Conservation (phyloP, 75 land plant genomes). For the Cunninghamia lanceolata region DNA sequence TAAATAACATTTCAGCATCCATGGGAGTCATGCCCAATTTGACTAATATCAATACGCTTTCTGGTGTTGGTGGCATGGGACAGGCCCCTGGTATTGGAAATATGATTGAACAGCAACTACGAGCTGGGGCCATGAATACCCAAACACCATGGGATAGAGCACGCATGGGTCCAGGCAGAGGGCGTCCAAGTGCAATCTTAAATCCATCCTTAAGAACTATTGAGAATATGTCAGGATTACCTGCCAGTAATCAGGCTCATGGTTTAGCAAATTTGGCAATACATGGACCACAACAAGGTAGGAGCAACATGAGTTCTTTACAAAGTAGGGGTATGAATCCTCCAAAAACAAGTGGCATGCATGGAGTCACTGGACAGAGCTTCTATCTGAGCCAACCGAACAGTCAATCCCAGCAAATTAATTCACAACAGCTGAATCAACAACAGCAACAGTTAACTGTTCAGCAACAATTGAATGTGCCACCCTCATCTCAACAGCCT, state of each 20-base stretch:
- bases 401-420: slow-evolving; percentile 26
- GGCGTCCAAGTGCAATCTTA: slow-evolving; percentile 24
- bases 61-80: slow-evolving; percentile 43
- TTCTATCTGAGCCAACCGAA: slow-evolving; percentile 50
- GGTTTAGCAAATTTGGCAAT: slow-evolving; percentile 51
- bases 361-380: slow-evolving; percentile 30
- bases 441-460: slow-evolving; percentile 19
- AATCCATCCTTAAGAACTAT: slow-evolving; percentile 21
- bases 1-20: slow-evolving; percentile 35
- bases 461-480: slow-evolving; percentile 45
- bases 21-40: slow-evolving; percentile 45
- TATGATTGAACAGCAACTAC: slow-evolving; percentile 38
- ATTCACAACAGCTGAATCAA: slow-evolving; percentile 23
- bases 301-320: slow-evolving; percentile 44
- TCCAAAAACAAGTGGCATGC: slow-evolving; percentile 37
- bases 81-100: slow-evolving; percentile 46
- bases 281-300: slow-evolving; percentile 53
- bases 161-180: slow-evolving; percentile 35
- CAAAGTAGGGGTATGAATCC: slow-evolving; percentile 59
- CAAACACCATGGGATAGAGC: slow-evolving; percentile 31
- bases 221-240: slow-evolving; percentile 36
- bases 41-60: slow-evolving; percentile 16
- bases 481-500: slow-evolving; percentile 40
- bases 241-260: slow-evolving; percentile 56
- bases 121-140: slow-evolving; percentile 20